A percentile compares a stretch with the other conserved stretches of the same genome.
Evolutionary conservation across 805 yeast genomes (phyloP).

Genomic region (Saturnispora ahearnii): DNA sequence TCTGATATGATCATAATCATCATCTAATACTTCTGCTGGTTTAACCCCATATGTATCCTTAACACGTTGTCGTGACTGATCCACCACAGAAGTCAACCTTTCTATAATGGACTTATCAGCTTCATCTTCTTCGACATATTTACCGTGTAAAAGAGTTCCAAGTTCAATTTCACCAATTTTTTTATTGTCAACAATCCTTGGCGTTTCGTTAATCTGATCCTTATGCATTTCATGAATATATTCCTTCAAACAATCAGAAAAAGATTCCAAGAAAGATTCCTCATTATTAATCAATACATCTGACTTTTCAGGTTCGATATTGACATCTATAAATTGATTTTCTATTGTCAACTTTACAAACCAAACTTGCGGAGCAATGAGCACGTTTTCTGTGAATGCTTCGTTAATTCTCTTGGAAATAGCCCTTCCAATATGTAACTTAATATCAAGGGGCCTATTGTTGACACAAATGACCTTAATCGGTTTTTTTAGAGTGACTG

Average conservation of each 20-base stretch:
- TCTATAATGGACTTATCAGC: not conserved
- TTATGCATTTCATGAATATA: not conserved
- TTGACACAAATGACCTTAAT: conserved; percentile 29
- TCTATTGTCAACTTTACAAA: conserved; percentile 23
- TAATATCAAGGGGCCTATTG: conserved; percentile 23
- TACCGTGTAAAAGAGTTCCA: no score
- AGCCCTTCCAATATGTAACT: conserved; percentile 26
- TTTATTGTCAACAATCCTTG: no score
- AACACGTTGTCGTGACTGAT: not conserved
- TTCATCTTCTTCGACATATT: not conserved
- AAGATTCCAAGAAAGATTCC: conserved; percentile 14
- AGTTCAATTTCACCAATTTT: no score
- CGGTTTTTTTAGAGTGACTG: conserved; percentile 17
- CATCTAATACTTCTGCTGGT: not conserved
- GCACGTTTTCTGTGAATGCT: conserved; percentile 18
- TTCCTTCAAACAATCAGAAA: conserved; percentile 10
- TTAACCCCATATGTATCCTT: not conserved
- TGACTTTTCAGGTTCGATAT: conserved; percentile 37
- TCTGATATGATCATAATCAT: not conserved
- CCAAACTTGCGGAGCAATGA: conserved; percentile 30
- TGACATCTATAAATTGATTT: conserved; percentile 26
- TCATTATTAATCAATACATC: conserved; percentile 29
- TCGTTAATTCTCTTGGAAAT: conserved; percentile 20
- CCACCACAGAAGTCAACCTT: not conserved
- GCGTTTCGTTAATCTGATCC: conserved; percentile 9